Evolutionary conservation across 139 green algal species (phyloP).

Genomic region (Chlorella sp.): DNA sequence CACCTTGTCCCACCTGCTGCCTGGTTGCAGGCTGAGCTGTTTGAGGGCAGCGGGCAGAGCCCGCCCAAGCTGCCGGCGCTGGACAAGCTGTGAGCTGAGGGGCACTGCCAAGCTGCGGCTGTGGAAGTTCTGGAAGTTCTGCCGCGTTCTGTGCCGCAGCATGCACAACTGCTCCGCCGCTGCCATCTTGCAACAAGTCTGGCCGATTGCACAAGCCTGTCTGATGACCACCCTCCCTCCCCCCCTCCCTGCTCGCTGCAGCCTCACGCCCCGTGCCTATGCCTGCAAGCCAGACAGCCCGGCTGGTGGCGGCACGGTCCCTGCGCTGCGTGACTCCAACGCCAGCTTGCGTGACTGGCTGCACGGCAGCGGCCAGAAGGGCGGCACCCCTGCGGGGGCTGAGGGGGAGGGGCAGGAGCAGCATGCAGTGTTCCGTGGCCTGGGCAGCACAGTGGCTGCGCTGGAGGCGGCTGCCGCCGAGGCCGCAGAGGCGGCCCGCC

Average conservation of each 20-base stretch:
- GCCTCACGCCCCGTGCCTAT: constrained; percentile 19
- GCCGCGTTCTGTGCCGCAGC: too few relatives aligned
- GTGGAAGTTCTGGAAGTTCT: too few relatives aligned
- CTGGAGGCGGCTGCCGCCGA: not conserved
- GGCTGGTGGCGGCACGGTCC: too few relatives aligned
- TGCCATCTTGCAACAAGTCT: too few relatives aligned
- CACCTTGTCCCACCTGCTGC: too few relatives aligned
- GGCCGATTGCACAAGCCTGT: too few relatives aligned
- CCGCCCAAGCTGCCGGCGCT: constrained; percentile 21
- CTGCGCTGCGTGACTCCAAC: constrained; percentile 1
- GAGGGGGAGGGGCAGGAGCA: not conserved
- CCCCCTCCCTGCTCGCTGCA: too few relatives aligned
- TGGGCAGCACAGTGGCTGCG: not conserved
- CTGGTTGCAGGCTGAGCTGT: constrained; percentile 1
- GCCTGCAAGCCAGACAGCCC: not conserved
- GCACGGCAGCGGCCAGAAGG: not conserved
- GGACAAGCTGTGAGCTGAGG: not conserved
- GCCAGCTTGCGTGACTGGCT: constrained; percentile 10
- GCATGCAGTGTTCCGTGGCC: not conserved
- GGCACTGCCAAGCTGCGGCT: too few relatives aligned
- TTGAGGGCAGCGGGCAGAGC: not conserved
- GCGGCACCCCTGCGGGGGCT: not conserved
- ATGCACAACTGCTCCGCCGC: too few relatives aligned
- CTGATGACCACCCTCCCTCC: too few relatives aligned
- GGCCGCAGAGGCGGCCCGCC: not conserved